Evolutionary conservation across 768 basidiomycete species (phyloP), one percentile per base, ranked within the genome.

Genomic region (Punctularia strigosozonata): DNA sequence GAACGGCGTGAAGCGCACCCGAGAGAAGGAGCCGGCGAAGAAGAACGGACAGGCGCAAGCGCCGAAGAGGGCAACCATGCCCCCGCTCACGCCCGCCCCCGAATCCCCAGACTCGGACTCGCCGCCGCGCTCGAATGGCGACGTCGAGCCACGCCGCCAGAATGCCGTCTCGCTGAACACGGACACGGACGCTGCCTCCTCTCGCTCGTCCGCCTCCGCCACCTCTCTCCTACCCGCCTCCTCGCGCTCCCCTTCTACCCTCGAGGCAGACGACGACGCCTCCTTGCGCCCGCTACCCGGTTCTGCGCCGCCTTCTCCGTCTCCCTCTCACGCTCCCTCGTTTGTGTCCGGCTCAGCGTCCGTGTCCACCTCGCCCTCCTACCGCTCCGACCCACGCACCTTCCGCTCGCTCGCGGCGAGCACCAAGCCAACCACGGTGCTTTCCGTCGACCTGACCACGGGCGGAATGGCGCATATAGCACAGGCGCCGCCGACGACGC

Each of bases 251-350:
- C 85, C 82, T 31, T 64, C 75, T 13, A 83, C 80, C 46, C 67
- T 69, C 22, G 88, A 88, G 58, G 91, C 90, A 13, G 92, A 97
- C 53, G 94, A 95, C 40, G 90, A 95, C 52, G 94, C 94, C 7
- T 94, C 89, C 25, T 58, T 95, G 13, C 76, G 90, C 22, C 90
- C 91, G 3, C 59, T 97, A 25, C 86, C 90, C 18, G 94, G 94
- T 4, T 89, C 83, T 47, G 69, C 77, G 4, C 86, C 88, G 8
- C 85, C 83, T 8, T 91, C 88, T 0, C 89, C 89, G 4, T 81
- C 86, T 0, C 86, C 81, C 3, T 89, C 85, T 2, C 76, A 72
- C 39, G 88, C 80, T 2, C 88, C 85, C 2, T 85, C 84, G 0
- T n/a, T n/a, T n/a, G n/a, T n/a, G n/a, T n/a, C n/a, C n/a, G n/a